Evolutionary conservation across 164 flowering plant species (phyloP).

Genomic region (Aristolochia fimbriata): DNA sequence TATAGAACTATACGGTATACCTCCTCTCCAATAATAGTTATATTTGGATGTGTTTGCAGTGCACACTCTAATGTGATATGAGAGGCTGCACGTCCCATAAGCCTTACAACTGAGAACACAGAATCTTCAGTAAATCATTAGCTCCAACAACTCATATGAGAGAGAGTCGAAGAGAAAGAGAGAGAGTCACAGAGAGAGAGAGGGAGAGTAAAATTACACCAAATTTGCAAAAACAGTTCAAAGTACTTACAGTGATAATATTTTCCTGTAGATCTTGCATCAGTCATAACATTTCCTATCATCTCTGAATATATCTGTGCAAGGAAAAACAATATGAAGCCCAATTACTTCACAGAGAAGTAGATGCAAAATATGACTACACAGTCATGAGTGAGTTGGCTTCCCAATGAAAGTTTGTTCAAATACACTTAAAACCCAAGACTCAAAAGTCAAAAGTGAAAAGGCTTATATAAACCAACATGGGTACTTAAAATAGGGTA

Average conservation of each 20-base stretch:
- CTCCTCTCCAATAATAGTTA: slow-evolving; percentile 95
- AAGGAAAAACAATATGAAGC: no score
- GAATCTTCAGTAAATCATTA: neutral
- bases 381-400: no score
- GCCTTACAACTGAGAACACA: slow-evolving; percentile 73
- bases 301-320: slow-evolving; percentile 95
- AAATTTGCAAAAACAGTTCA: neutral
- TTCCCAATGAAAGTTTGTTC: no score
- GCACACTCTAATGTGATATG: slow-evolving; percentile 99
- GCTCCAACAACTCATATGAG: neutral
- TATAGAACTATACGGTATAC: slow-evolving; percentile 19
- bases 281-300: slow-evolving; percentile 99
- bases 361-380: no score
- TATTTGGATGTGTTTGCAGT: slow-evolving; percentile 96
- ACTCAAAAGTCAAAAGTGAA: no score
- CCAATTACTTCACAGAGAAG: neutral
- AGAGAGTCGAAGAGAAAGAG: no score
- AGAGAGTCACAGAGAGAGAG: no score
- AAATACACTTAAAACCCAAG: no score
- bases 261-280: slow-evolving; percentile 99
- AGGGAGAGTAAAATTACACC: no score
- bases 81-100: slow-evolving; percentile 99
- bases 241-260: slow-evolving; percentile 86
- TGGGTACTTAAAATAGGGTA: no score
- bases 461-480: no score